A percentile compares a stretch with the other conserved stretches of the same genome.
These are phyloP conservation scores for Fistulifera pelliculosa DNA, from an alignment of 108 stramenopile genomes.

Conservation along the genomic window DNA sequence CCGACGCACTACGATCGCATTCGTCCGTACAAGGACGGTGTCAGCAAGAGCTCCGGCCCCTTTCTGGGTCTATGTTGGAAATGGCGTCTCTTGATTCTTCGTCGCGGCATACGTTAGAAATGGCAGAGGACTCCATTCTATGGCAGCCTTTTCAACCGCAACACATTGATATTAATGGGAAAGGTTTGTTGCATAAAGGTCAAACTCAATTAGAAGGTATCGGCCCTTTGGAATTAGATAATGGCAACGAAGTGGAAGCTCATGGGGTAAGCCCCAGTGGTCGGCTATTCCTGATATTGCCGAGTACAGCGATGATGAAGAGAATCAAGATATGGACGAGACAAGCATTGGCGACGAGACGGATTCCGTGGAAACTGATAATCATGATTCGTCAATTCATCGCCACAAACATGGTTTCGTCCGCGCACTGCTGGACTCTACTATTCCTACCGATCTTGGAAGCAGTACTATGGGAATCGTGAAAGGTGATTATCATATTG, in stretches of 20 bases:
- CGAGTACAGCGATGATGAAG: constrained; percentile 22
- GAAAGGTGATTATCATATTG: constrained; percentile 75
- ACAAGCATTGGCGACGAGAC: neutral
- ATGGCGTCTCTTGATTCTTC: no score
- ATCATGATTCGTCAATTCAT: neutral
- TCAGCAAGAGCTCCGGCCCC: no score
- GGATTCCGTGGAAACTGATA: neutral
- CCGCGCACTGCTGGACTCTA: constrained; percentile 63
- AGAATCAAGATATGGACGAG: constrained; percentile 6
- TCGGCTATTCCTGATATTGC: neutral
- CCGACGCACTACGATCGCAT: no score
- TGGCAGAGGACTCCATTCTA: no score
- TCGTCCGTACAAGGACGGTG: no score
- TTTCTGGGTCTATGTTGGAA: no score
- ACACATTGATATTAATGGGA: no score
- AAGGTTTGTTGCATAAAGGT: no score
- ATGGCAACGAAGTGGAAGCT: neutral
- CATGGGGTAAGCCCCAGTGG: no score
- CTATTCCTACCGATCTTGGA: constrained; percentile 73
- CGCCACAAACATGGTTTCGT: constrained; percentile 54
- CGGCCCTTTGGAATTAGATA: no score
- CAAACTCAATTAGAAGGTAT: neutral
- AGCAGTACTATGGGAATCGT: constrained; percentile 77
- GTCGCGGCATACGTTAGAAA: no score
- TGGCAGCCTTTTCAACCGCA: no score